Conservation (phyloP, 208 protist genomes). For the Acanthamoeba royreba region DNA sequence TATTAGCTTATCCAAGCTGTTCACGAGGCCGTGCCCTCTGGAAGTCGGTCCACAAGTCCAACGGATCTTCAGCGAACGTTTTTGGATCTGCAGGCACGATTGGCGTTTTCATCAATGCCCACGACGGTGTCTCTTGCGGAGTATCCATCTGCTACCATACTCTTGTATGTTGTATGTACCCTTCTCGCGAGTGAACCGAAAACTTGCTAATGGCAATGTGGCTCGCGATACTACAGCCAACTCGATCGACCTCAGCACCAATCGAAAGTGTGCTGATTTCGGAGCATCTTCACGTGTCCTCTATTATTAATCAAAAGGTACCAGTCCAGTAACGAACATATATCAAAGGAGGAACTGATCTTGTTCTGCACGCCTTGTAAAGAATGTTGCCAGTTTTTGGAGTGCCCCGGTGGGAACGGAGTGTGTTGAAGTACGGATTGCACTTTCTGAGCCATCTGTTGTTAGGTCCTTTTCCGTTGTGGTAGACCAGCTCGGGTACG, state of each 20-base stretch:
- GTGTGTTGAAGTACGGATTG: neutral
- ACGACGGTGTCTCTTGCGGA: neutral
- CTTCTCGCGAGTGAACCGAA: neutral
- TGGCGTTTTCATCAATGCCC: neutral
- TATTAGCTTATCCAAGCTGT: neutral
- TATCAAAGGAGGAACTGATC: no score
- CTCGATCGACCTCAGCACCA: neutral
- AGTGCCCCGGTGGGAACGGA: neutral
- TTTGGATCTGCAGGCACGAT: neutral
- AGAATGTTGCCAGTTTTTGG: neutral
- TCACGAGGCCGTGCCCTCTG: no score
- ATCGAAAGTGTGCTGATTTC: conserved; percentile 8
- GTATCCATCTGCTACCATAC: neutral
- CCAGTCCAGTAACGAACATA: no score
- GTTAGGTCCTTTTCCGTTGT: neutral
- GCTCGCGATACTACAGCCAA: neutral
- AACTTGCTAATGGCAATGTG: neutral
- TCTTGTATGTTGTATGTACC: neutral
- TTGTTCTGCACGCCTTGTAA: neutral
- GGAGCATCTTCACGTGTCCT: neutral
- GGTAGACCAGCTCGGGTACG: conserved; percentile 6
- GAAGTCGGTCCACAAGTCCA: neutral
- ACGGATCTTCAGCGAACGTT: neutral
- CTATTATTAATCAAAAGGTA: neutral
- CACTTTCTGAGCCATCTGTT: neutral